Percentiles rank a stretch among this genome's conserved stretches.
Conservation (phyloP, 768 basidiomycete species). For the Pholiota molesta region DNA sequence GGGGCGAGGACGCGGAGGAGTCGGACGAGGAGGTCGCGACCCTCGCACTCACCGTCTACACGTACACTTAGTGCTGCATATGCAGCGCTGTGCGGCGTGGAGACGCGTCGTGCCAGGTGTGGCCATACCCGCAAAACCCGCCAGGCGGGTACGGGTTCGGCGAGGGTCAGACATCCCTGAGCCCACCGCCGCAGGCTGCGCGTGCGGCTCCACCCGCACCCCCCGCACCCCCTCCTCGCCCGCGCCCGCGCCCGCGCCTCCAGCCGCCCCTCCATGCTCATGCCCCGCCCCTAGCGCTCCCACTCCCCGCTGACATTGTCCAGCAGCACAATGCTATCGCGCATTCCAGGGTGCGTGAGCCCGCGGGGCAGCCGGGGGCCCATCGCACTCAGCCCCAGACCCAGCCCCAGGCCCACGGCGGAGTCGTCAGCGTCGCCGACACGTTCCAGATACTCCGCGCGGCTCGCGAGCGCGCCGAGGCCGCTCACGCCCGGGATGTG, state of each 20-base stretch:
- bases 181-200: neutral
- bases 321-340: conserved; percentile 42
- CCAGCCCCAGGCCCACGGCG: too few relatives aligned
- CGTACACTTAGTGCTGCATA: too few relatives aligned
- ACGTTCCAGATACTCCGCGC: conserved; percentile 23
- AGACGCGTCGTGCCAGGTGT: too few relatives aligned
- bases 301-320: conserved; percentile 83
- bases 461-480: conserved; percentile 26
- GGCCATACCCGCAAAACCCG: too few relatives aligned
- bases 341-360: conserved; percentile 26
- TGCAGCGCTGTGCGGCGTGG: too few relatives aligned
- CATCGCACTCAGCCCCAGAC: neutral
- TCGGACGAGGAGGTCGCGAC: conserved; percentile 13
- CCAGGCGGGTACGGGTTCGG: too few relatives aligned
- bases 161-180: too few relatives aligned
- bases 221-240: neutral
- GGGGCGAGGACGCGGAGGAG: neutral
- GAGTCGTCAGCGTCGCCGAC: too few relatives aligned
- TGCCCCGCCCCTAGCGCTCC: conserved; percentile 83
- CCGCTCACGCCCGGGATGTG: conserved; percentile 70
- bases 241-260: conserved; percentile 36
- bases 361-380: conserved; percentile 24
- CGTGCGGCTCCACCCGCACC: neutral
- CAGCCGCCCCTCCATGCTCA: conserved; percentile 80
- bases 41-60: too few relatives aligned